Evolutionary conservation across 352 stramenopile species (phyloP).

Genomic region (Phytophthora pseudosyringae): DNA sequence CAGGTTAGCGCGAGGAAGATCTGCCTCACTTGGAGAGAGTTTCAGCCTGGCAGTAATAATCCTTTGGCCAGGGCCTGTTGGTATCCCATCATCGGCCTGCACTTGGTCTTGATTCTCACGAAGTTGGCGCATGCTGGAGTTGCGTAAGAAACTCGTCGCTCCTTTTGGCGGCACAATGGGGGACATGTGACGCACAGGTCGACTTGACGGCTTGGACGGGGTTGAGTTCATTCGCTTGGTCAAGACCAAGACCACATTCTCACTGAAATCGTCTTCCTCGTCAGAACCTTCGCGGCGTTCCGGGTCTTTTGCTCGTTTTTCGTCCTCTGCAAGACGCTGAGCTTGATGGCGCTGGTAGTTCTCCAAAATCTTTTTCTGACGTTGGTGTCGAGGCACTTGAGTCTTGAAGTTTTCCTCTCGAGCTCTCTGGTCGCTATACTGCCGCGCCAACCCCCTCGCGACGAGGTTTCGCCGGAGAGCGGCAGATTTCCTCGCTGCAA

Average conservation of each 20-base stretch:
- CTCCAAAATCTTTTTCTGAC: slow-evolving; percentile 38
- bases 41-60: slow-evolving; percentile 4
- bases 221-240: slow-evolving; percentile 21
- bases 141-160: slow-evolving; percentile 23
- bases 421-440: slow-evolving; percentile 43
- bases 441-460: slow-evolving; percentile 36
- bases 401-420: slow-evolving; percentile 33
- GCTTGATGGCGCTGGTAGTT: slow-evolving; percentile 31
- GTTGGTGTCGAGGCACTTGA: slow-evolving; percentile 31
- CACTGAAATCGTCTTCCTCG: slow-evolving; percentile 12
- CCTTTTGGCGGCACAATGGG: slow-evolving; percentile 26
- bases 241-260: slow-evolving; percentile 28
- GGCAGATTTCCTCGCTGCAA: slow-evolving; percentile 15
- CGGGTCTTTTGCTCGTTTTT: neutral
- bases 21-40: slow-evolving; percentile 20
- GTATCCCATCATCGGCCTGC: neutral
- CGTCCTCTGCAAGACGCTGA: neutral
- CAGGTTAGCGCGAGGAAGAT: slow-evolving; percentile 11
- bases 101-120: slow-evolving; percentile 26
- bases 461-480: slow-evolving; percentile 38
- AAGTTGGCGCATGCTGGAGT: slow-evolving; percentile 30
- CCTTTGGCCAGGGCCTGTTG: neutral
- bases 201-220: slow-evolving; percentile 4
- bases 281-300: slow-evolving; percentile 20
- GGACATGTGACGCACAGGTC: slow-evolving; percentile 12